Percentiles rank a stretch among this genome's conserved stretches.
phyloP scores from a whole-genome alignment of 768 basidiomycete genomes.

The Trametes cingulata region DNA sequence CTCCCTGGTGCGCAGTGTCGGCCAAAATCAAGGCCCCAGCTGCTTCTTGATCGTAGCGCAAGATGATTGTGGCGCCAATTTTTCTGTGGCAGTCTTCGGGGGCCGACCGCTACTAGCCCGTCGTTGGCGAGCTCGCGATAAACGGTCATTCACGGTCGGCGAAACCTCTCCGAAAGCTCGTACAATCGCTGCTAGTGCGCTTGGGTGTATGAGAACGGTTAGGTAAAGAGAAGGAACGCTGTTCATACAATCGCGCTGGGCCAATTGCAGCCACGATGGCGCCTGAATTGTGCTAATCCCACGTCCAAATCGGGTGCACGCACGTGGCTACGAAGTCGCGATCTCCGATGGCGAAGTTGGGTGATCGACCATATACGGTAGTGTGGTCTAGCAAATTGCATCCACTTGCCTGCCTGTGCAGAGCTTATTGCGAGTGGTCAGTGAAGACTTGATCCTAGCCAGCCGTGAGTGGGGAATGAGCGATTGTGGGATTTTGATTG shows the following conservation, averaged over 20 bases:
- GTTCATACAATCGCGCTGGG: too few species aligned
- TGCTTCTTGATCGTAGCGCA: slow-evolving; percentile 1
- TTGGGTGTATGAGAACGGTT: too few species aligned
- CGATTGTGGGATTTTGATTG: neutral
- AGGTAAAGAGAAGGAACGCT: too few species aligned
- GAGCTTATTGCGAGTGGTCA: neutral
- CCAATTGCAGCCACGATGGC: too few species aligned
- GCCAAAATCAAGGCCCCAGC: slow-evolving; percentile 12
- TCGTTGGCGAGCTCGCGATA: neutral
- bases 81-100: slow-evolving; percentile 3
- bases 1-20: slow-evolving; percentile 7
- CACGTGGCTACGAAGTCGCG: slow-evolving; percentile 9
- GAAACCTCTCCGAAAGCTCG: slow-evolving; percentile 3
- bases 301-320: neutral
- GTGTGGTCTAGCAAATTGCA: slow-evolving; percentile 9
- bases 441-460: slow-evolving; percentile 2
- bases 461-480: neutral
- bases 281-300: too few species aligned
- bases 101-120: neutral
- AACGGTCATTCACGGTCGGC: neutral
- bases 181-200: neutral
- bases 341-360: slow-evolving; percentile 11
- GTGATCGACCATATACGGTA: slow-evolving; percentile 11
- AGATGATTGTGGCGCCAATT: neutral
- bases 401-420: neutral